Evolutionary conservation across 2,329 filamentous ascomycete species (phyloP).

Genomic region (Rhinocladiella similis): DNA sequence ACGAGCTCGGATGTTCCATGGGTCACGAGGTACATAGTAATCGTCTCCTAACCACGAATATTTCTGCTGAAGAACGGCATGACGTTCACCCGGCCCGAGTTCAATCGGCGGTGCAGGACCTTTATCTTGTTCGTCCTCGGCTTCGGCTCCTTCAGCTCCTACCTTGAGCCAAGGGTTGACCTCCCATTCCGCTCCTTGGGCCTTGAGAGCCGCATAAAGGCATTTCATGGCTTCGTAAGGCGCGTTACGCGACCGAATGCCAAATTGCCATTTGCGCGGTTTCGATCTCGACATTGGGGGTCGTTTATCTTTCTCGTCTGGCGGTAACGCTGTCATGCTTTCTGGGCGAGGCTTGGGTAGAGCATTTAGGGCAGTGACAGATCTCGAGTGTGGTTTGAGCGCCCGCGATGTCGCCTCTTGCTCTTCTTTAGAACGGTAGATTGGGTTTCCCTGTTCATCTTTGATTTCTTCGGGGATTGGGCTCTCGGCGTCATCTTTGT

Average conservation of each 20-base stretch:
- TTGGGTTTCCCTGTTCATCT: conserved; percentile 27
- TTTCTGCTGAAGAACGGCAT: conserved; percentile 43
- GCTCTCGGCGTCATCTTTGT: conserved; percentile 21
- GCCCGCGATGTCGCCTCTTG: conserved; percentile 78
- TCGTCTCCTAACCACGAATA: conserved; percentile 52
- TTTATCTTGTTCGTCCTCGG: conserved; percentile 26
- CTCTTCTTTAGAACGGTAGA: conserved; percentile 58
- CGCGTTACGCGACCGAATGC: conserved; percentile 89
- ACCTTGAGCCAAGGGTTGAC: conserved; percentile 20
- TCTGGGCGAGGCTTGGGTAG: conserved; percentile 58
- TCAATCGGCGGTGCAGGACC: conserved; percentile 36
- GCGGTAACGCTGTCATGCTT: conserved; percentile 50
- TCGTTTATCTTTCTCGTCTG: conserved; percentile 54
- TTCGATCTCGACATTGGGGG: conserved; percentile 52
- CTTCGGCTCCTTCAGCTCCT: conserved; percentile 13
- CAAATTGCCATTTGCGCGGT: conserved; percentile 95
- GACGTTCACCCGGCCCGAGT: conserved; percentile 31
- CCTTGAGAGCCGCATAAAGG: conserved; percentile 87
- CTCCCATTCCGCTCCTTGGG: conserved; percentile 88
- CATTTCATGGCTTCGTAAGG: conserved; percentile 93
- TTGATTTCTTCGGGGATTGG: conserved; percentile 31
- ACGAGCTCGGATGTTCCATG: conserved; percentile 90
- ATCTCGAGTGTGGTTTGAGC: conserved; percentile 81
- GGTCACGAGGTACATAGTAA: conserved; percentile 87
- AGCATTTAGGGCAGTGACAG: conserved; percentile 65